Conservation (phyloP, 1,284 basidiomycete species). For the Prillingera fragicola region DNA sequence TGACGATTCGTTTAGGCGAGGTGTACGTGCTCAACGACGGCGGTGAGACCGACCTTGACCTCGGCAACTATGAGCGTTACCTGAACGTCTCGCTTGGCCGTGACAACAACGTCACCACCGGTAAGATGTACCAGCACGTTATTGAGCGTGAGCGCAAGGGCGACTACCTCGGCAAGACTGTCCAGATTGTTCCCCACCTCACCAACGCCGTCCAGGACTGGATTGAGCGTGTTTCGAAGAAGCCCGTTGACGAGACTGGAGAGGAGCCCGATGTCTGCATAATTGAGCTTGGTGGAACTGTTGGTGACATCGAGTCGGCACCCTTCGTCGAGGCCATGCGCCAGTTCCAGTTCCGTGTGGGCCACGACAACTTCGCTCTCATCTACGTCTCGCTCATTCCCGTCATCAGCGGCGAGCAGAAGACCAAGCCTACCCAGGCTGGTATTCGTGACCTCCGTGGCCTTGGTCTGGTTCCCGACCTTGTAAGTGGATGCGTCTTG, state of each 20-base stretch:
- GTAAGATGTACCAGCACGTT: constrained; percentile 94
- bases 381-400: constrained; percentile 98
- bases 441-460: constrained; percentile 92
- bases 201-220: constrained; percentile 98
- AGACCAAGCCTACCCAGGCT: constrained; percentile 98
- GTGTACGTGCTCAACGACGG: constrained; percentile 98
- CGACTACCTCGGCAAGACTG: constrained; percentile 96
- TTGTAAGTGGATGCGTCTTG: constrained; percentile 56
- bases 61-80: constrained; percentile 98
- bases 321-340: constrained; percentile 99
- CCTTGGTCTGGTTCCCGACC: constrained; percentile 84
- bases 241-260: constrained; percentile 90
- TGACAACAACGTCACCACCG: constrained; percentile 98
- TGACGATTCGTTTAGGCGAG: constrained; percentile 83
- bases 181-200: constrained; percentile 94
- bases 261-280: constrained; percentile 96
- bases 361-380: constrained; percentile 93
- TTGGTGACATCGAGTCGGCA: constrained; percentile 92
- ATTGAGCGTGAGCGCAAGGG: constrained; percentile 97
- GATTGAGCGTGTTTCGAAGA: constrained; percentile 90
- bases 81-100: constrained; percentile 86
- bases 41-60: constrained; percentile 94
- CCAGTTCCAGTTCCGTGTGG: constrained; percentile 98
- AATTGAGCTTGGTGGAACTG: constrained; percentile 94
- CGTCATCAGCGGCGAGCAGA: constrained; percentile 97